A percentile compares a stretch with the other conserved stretches of the same genome.
Conservation (phyloP, 176 grass and related monocot genomes). For the Ampelocalamus luodianensis region DNA sequence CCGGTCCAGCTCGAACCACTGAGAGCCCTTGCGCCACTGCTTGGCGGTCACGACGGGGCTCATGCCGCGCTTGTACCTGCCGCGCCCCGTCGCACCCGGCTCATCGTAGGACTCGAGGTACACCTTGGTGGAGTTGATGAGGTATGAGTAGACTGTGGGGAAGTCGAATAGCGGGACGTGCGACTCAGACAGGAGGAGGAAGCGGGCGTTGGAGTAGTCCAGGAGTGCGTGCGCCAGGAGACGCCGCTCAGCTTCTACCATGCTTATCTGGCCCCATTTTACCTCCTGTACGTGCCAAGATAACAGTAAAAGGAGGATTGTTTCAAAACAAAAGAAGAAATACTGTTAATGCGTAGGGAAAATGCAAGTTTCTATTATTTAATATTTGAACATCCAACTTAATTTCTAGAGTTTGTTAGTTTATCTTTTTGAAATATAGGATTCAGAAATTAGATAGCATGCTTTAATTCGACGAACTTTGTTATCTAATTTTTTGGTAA, state of each 20-base stretch:
- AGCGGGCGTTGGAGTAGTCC: conserved; percentile 62
- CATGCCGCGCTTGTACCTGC: conserved; percentile 62
- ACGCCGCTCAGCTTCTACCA: conserved; percentile 75
- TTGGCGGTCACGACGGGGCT: not conserved
- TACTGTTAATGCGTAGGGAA: too few relatives aligned
- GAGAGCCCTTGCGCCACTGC: conserved; percentile 79
- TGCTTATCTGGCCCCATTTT: conserved; percentile 65
- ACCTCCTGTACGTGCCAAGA: conserved; percentile 49
- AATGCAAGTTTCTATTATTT: not conserved
- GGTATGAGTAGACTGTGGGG: conserved; percentile 55
- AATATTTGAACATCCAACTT: not conserved
- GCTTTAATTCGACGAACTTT: not conserved
- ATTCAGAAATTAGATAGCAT: not conserved
- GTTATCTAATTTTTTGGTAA: too few relatives aligned
- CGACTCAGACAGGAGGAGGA: conserved; percentile 65
- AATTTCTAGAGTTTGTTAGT: not conserved
- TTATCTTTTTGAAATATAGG: too few relatives aligned
- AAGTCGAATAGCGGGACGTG: conserved; percentile 70
- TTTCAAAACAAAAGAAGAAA: not conserved
- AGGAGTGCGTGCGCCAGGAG: conserved; percentile 66
- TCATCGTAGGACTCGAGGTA: conserved; percentile 65
- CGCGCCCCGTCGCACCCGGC: conserved; percentile 40
- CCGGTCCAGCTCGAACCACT: conserved; percentile 80
- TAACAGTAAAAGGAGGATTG: not conserved
- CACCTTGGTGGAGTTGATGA: conserved; percentile 58